phyloP scores from a whole-genome alignment of 2,329 filamentous ascomycete genomes.

The Apiospora kogelbergensis region DNA sequence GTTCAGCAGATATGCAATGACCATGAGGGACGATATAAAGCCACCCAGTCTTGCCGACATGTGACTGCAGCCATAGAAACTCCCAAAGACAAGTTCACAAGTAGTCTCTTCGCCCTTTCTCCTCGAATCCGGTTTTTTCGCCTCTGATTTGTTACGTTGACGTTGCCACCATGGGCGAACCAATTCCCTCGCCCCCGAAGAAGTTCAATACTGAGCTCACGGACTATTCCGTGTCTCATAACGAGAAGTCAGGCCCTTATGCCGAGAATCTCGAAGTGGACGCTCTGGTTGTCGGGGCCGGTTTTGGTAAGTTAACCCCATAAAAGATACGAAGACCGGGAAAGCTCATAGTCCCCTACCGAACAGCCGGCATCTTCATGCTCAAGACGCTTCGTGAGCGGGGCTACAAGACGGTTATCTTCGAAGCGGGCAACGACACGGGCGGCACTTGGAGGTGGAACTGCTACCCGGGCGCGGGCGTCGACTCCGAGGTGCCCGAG shows the following conservation, averaged over 20 bases:
- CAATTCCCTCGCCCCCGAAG: slow-evolving; percentile 20
- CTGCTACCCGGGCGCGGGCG: slow-evolving; percentile 41
- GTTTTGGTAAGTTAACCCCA: slow-evolving; percentile 38
- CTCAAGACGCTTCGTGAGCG: slow-evolving; percentile 49
- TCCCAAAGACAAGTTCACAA: neutral
- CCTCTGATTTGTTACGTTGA: no score
- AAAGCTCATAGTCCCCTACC: neutral
- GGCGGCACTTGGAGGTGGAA: slow-evolving; percentile 48
- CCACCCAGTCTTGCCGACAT: neutral
- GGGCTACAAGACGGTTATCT: slow-evolving; percentile 35
- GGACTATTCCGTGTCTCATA: slow-evolving; percentile 35
- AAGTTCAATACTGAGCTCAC: slow-evolving; percentile 43
- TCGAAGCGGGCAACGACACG: slow-evolving; percentile 37
- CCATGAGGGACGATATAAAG: neutral
- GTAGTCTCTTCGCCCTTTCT: neutral
- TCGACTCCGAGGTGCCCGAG: slow-evolving; percentile 34
- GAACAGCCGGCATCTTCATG: slow-evolving; percentile 42
- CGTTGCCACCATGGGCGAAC: neutral
- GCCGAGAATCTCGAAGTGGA: slow-evolving; percentile 44
- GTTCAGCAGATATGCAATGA: neutral
- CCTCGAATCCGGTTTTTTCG: neutral
- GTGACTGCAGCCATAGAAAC: neutral
- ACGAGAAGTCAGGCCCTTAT: slow-evolving; percentile 37
- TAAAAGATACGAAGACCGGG: neutral
- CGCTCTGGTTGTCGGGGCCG: slow-evolving; percentile 44